Conservation (phyloP, 2,329 filamentous ascomycete species). For the Myriosclerotinia curreyana region DNA sequence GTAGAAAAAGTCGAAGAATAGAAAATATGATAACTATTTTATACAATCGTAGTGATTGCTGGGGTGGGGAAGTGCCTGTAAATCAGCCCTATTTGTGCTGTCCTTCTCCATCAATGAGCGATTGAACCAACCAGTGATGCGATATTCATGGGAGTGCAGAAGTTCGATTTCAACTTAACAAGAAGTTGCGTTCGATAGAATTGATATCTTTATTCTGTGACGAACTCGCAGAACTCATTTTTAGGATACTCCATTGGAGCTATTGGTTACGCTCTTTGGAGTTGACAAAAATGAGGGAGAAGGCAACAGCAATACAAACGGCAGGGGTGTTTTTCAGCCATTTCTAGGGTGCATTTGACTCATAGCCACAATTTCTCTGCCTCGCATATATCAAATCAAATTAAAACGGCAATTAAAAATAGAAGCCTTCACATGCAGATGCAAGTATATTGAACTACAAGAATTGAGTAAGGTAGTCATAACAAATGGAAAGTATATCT, state of each 20-base stretch:
- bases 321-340: not conserved
- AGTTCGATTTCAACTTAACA: not conserved
- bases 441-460: too few relatives aligned
- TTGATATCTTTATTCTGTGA: too few relatives aligned
- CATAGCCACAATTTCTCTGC: too few relatives aligned
- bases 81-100: not conserved
- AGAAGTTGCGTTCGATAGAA: not conserved
- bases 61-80: not conserved
- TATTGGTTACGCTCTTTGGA: not conserved
- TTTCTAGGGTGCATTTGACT: not conserved
- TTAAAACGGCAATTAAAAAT: not conserved
- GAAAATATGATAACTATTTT: not conserved
- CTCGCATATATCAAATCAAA: too few relatives aligned
- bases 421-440: not conserved
- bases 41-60: not conserved
- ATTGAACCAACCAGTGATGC: too few relatives aligned
- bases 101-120: not conserved
- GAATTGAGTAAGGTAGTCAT: too few relatives aligned
- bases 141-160: too few relatives aligned
- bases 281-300: not conserved
- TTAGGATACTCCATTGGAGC: too few relatives aligned
- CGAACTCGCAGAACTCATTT: too few relatives aligned
- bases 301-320: not conserved
- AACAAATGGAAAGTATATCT: not conserved
- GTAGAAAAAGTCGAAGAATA: not conserved